Base-by-base conservation (phyloP, 192 early-diverging fungal species). In the Kappamyces sp. region DNA sequence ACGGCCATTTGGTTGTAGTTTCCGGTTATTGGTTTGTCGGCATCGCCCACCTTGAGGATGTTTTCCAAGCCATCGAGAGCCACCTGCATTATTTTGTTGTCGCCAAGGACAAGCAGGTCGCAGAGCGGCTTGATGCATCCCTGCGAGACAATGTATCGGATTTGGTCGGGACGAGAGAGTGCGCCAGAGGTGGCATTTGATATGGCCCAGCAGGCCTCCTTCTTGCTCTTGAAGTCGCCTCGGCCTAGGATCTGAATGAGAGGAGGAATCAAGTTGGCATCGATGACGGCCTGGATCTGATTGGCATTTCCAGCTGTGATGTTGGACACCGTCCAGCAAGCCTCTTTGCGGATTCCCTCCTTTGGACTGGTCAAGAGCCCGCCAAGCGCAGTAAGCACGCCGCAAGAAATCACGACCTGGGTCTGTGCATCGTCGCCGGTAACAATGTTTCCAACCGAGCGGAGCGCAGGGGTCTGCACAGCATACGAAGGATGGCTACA, bases 251-350 rank as follows among this genome's bases (percentile, higher is more conserved):
- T 87, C 61, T 87, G 69, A 66, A 96, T 88, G 34, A 99, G 80
- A 9, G 88, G 91, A 9, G 94, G 91, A 57, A 97, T 83, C 48
- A 97, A 78, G 73, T 91, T 91, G 65, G 90, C 90, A 51, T 99
- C 91, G 59, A 99, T 94, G 43, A 99, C 86, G 35, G 80, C 79
- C 74, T 99, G 87, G 74, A 99, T 97, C 73, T 99, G 94, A 15
- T 70, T 66, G 14, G 89, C 76, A 69, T 89, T 94, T 43, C 96
- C 96, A 7, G 96, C 94, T 33, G 96, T 99, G 71, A 99, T 90
- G 78, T 99, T 99, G 31, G 93, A 95, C 49, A 99, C 93, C 11
- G 96, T 99, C 96, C 96, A 99, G 77, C 94, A 97, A 45, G 94
- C 91, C 73, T 99, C 96, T 82, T 99, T 99, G 64, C 92, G 84